Conservation (phyloP, 768 basidiomycete species). For the Pisolithus marmoratus region DNA sequence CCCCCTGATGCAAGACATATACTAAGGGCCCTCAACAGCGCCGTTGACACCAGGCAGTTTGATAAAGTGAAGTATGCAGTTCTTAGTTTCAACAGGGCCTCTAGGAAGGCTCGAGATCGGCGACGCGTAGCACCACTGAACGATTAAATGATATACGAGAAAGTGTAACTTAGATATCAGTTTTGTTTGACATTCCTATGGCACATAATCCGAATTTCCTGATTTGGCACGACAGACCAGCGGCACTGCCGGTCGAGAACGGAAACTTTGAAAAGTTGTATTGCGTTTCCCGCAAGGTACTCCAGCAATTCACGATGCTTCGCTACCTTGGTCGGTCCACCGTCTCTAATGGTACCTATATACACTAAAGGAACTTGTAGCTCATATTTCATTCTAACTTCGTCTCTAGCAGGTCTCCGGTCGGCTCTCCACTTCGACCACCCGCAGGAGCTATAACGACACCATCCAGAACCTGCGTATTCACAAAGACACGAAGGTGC, state of each 20-base stretch:
- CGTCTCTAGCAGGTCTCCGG: conserved; percentile 58
- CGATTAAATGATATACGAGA: conserved; percentile 7
- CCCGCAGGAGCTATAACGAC: conserved; percentile 77
- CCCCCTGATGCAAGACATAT: conserved; percentile 2
- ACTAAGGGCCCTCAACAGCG: conserved; percentile 35
- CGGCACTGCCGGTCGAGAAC: conserved; percentile 1
- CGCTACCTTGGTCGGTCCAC: conserved; percentile 57
- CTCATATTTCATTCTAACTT: neutral
- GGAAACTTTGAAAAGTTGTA: conserved; percentile 5
- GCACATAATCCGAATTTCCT: neutral
- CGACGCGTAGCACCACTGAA: conserved; percentile 31
- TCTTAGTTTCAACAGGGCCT: conserved; percentile 61
- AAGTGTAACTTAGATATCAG: neutral
- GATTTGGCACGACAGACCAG: neutral
- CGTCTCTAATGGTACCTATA: conserved; percentile 38
- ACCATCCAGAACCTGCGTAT: conserved; percentile 90
- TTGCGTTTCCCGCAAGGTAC: conserved; percentile 8
- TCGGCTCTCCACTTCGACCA: conserved; percentile 74
- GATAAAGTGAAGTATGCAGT: conserved; percentile 84
- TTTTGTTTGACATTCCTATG: neutral
- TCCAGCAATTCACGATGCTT: conserved; percentile 40
- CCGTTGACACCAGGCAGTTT: conserved; percentile 55
- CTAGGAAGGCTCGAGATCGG: conserved; percentile 69
- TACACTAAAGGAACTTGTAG: neutral
- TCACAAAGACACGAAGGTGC: conserved; percentile 90